Conservation (phyloP, 176 grass and related monocot species). For the Lolium perenne region DNA sequence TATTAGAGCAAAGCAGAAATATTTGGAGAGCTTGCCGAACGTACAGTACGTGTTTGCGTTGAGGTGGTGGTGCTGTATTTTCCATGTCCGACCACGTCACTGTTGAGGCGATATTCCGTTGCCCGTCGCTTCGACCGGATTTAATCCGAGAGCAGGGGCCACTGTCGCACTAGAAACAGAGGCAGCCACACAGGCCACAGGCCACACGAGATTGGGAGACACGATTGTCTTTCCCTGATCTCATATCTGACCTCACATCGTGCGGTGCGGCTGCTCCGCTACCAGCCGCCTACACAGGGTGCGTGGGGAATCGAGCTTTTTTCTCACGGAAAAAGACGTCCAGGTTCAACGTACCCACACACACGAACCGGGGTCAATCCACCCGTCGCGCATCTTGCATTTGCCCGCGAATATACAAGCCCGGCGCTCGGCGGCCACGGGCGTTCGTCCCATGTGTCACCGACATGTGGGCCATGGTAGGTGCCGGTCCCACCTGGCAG, state of each 20-base stretch:
- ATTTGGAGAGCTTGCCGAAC: too few relatives aligned
- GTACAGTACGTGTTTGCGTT: too few relatives aligned
- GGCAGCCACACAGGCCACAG: conserved; percentile 14
- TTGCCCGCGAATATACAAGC: background rate
- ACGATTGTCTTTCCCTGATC: conserved; percentile 11
- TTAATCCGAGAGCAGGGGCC: too few relatives aligned
- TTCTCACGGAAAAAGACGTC: conserved; percentile 51
- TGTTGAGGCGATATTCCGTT: too few relatives aligned
- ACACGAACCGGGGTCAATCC: background rate
- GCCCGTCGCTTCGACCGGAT: too few relatives aligned
- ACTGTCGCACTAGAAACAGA: background rate
- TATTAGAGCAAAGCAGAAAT: too few relatives aligned
- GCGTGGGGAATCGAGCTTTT: conserved; percentile 22
- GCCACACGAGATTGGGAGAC: background rate
- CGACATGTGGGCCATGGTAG: rapidly evolving
- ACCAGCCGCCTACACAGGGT: background rate
- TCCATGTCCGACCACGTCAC: too few relatives aligned
- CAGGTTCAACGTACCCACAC: conserved; percentile 55
- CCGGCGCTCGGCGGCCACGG: background rate
- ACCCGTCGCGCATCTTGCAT: conserved; percentile 30
- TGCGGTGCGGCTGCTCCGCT: conserved; percentile 7
- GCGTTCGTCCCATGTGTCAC: rapidly evolving
- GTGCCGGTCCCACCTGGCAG: background rate
- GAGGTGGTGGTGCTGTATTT: too few relatives aligned
- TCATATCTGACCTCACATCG: conserved; percentile 52